Conservation (phyloP, 805 yeast genomes). For the Cyberlindnera petersonii region DNA sequence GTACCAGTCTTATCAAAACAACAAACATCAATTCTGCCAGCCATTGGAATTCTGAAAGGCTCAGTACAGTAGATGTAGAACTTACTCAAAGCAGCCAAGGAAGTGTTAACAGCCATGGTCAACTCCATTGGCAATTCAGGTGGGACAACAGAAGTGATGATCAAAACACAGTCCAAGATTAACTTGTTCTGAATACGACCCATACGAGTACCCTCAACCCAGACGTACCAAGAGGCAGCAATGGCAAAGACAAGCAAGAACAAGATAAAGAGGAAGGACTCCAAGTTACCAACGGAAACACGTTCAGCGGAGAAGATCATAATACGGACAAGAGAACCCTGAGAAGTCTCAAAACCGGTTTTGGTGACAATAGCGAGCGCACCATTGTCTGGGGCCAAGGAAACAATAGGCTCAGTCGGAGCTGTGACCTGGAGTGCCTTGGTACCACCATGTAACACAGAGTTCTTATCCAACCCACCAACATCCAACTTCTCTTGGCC, state of each 20-base stretch:
- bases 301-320: constrained; percentile 97
- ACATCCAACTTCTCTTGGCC: constrained; percentile 59
- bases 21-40: constrained; percentile 97
- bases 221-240: constrained; percentile 95
- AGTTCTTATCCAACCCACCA: constrained; percentile 84
- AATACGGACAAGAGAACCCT: constrained; percentile 94
- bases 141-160: constrained; percentile 96
- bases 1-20: constrained; percentile 99
- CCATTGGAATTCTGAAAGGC: constrained; percentile 96
- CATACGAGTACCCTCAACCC: constrained; percentile 96
- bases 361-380: constrained; percentile 86
- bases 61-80: constrained; percentile 93
- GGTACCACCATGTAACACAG: constrained; percentile 92
- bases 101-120: constrained; percentile 95
- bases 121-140: constrained; percentile 99
- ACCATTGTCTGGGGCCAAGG: constrained; percentile 81
- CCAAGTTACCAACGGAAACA: constrained; percentile 92
- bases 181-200: constrained; percentile 94
- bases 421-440: constrained; percentile 87
- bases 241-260: constrained; percentile 88
- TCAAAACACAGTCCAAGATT: constrained; percentile 91
- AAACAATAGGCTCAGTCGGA: constrained; percentile 45
- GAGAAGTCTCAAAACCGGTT: constrained; percentile 98
- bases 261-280: constrained; percentile 87
- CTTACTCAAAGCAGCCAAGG: constrained; percentile 83